Percentiles rank a stretch among this genome's conserved stretches.
phyloP scores from a whole-genome alignment of 768 basidiomycete genomes.

The Termitomyces sp. region DNA sequence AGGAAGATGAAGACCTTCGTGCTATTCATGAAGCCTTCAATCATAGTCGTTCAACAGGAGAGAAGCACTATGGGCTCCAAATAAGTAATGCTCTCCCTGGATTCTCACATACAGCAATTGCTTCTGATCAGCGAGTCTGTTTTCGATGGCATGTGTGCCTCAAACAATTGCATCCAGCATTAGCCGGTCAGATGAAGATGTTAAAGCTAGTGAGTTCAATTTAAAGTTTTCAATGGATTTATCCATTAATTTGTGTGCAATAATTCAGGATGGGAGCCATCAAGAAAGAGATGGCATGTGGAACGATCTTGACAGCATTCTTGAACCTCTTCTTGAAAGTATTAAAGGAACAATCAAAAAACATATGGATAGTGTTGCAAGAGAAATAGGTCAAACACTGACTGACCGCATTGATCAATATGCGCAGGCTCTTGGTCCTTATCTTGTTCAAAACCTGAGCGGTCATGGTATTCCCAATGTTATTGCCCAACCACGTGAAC shows the following conservation, averaged over 20 bases:
- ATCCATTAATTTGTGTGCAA: no score
- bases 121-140: slow-evolving; percentile 1
- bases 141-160: not conserved
- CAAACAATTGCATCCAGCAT: not conserved
- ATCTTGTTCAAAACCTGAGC: not conserved
- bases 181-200: not conserved
- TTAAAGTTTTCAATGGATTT: no score
- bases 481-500: no score
- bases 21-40: not conserved
- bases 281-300: not conserved
- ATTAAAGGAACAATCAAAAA: no score
- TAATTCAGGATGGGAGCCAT: not conserved
- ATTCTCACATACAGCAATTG: not conserved
- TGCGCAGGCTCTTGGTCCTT: not conserved
- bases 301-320: no score
- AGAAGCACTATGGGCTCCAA: not conserved
- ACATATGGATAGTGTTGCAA: no score
- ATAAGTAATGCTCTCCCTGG: not conserved
- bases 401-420: no score
- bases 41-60: not conserved
- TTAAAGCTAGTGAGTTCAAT: not conserved
- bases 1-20: not conserved
- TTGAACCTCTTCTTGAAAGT: no score
- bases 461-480: no score
- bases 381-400: no score